Conservation (phyloP, 169 alveolate species). For the Plasmodium reichenowi region DNA sequence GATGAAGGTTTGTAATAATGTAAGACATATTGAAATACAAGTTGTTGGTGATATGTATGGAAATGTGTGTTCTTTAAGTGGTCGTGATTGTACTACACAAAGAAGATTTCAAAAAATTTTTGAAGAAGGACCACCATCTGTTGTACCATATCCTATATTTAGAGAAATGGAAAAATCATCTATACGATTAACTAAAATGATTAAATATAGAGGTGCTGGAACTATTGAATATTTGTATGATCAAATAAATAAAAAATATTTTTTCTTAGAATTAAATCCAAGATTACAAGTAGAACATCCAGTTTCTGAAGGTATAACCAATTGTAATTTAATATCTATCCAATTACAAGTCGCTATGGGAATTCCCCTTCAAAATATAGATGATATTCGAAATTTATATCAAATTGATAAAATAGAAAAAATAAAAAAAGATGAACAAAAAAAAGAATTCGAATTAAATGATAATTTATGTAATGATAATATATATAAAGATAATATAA, state of each 20-base stretch:
- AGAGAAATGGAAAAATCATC: slow-evolving; percentile 92
- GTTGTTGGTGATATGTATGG: slow-evolving; percentile 93
- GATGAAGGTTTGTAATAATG: slow-evolving; percentile 85
- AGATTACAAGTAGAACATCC: slow-evolving; percentile 95
- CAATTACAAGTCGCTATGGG: slow-evolving; percentile 92
- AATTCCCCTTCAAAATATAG: slow-evolving; percentile 86
- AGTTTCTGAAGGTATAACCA: slow-evolving; percentile 94
- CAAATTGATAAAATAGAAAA: slow-evolving; percentile 37
- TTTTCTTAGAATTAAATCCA: slow-evolving; percentile 92
- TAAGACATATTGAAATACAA: slow-evolving; percentile 93
- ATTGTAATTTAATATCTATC: slow-evolving; percentile 88
- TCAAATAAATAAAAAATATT: slow-evolving; percentile 84
- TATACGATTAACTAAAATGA: slow-evolving; percentile 89
- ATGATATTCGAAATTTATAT: slow-evolving; percentile 84
- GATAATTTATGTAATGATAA: not conserved
- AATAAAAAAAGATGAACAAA: slow-evolving; percentile 35
- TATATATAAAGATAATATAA: not conserved
- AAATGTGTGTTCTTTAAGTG: slow-evolving; percentile 90
- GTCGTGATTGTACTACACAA: slow-evolving; percentile 95
- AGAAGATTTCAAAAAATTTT: slow-evolving; percentile 94
- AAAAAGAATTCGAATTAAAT: not conserved
- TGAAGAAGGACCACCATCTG: slow-evolving; percentile 93
- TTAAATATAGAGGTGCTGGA: slow-evolving; percentile 93
- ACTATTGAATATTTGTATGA: slow-evolving; percentile 94
- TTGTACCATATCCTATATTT: slow-evolving; percentile 87